A percentile compares a stretch with the other conserved stretches of the same genome.
phyloP scores from a whole-genome alignment of 148 eudicot species.

The Chenopodium quinoa region DNA sequence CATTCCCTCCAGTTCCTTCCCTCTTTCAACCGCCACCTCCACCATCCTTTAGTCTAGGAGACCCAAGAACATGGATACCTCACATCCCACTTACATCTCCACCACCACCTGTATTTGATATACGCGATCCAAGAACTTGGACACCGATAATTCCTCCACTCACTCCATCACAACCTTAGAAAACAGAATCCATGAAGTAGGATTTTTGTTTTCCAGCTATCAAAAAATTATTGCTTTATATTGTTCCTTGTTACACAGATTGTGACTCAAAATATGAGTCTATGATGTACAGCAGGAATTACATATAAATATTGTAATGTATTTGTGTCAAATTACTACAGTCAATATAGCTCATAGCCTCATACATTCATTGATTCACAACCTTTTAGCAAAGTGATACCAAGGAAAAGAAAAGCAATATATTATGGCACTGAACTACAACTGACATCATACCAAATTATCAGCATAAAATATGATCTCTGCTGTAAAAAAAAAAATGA shows the following conservation, averaged over 20 bases:
- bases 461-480: background rate
- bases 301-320: slow-evolving; percentile 18
- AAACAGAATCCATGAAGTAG: slow-evolving; percentile 21
- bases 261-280: slow-evolving; percentile 13
- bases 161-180: slow-evolving; percentile 22
- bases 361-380: background rate
- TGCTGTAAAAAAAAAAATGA: background rate
- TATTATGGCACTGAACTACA: background rate
- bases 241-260: slow-evolving; percentile 20
- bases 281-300: slow-evolving; percentile 26
- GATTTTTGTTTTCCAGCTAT: slow-evolving; percentile 1
- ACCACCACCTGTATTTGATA: slow-evolving; percentile 33
- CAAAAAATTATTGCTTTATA: slow-evolving; percentile 4
- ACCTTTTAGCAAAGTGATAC: background rate
- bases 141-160: slow-evolving; percentile 33
- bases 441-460: background rate
- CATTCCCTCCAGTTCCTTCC: slow-evolving; percentile 24
- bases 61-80: slow-evolving; percentile 35
- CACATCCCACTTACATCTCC: slow-evolving; percentile 28
- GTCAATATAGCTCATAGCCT: background rate
- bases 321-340: slow-evolving; percentile 16
- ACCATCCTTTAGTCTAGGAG: slow-evolving; percentile 30
- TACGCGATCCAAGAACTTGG: slow-evolving; percentile 45
- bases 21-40: slow-evolving; percentile 6
- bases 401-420: background rate